A percentile compares a stretch with the other conserved stretches of the same genome.
Evolutionary conservation across 176 grass and related monocot genomes (phyloP).

Genomic region (Musa acuminata): DNA sequence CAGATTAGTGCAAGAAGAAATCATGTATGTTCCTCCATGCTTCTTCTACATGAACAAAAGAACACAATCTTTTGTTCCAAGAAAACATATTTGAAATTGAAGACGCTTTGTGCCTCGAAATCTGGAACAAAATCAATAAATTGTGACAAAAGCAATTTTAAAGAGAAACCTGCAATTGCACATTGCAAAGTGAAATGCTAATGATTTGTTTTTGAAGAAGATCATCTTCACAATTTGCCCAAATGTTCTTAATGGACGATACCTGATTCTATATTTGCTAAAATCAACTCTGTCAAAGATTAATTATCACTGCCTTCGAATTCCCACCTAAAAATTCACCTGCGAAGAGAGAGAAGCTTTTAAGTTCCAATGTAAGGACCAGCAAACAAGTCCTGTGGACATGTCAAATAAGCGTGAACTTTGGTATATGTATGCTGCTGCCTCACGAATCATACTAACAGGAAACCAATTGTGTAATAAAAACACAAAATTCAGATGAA

Average conservation of each 20-base stretch:
- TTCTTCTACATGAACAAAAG: too few species aligned
- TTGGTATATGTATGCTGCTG: too few species aligned
- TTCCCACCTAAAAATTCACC: neutral
- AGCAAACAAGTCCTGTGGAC: neutral
- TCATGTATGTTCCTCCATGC: too few species aligned
- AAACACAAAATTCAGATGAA: too few species aligned
- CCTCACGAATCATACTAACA: too few species aligned
- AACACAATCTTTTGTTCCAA: too few species aligned
- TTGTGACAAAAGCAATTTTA: neutral
- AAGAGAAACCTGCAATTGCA: neutral
- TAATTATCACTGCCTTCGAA: neutral
- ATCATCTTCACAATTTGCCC: neutral
- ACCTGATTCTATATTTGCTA: neutral
- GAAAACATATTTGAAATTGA: too few species aligned
- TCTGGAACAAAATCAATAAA: neutral
- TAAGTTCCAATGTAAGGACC: neutral
- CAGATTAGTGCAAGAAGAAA: too few species aligned
- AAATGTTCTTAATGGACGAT: neutral
- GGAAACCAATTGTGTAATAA: too few species aligned
- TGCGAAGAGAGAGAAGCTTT: neutral
- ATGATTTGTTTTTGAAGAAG: neutral
- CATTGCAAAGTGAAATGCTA: neutral
- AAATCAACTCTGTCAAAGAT: neutral
- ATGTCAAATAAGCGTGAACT: too few species aligned
- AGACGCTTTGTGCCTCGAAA: too few species aligned